A percentile compares a stretch with the other conserved stretches of the same genome.
Conservation (phyloP, 495 filamentous ascomycete genomes). For the Zalerion maritima region DNA sequence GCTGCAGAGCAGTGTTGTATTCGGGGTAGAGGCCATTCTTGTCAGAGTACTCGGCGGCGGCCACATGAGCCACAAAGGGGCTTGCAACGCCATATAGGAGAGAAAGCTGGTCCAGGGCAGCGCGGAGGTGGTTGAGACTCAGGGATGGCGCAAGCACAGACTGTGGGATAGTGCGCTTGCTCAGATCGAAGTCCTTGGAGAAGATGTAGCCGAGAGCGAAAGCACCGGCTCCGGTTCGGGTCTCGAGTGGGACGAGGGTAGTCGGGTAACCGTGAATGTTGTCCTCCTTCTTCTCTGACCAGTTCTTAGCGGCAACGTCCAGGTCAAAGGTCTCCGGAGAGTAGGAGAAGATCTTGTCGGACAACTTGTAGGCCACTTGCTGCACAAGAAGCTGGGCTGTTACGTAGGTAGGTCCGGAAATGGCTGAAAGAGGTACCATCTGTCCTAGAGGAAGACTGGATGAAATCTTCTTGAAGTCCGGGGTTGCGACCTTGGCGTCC, state of each 20-base stretch:
- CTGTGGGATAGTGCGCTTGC: slow-evolving; percentile 84
- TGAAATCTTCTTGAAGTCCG: slow-evolving; percentile 27
- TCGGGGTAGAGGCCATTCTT: slow-evolving; percentile 62
- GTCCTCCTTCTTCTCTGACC: slow-evolving; percentile 47
- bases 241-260: slow-evolving; percentile 65
- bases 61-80: slow-evolving; percentile 83
- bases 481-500: slow-evolving; percentile 13
- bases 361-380: slow-evolving; percentile 85
- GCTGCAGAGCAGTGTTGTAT: slow-evolving; percentile 63
- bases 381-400: slow-evolving; percentile 87
- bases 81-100: slow-evolving; percentile 78
- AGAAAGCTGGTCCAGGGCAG: slow-evolving; percentile 78
- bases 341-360: slow-evolving; percentile 93
- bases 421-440: slow-evolving; percentile 42
- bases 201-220: slow-evolving; percentile 95
- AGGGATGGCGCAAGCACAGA: slow-evolving; percentile 73
- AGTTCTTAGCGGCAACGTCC: slow-evolving; percentile 63
- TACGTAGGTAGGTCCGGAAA: slow-evolving; percentile 78
- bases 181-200: slow-evolving; percentile 82
- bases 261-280: slow-evolving; percentile 76
- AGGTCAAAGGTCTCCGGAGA: slow-evolving; percentile 87
- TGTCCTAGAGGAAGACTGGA: slow-evolving; percentile 50
- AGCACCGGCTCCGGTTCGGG: slow-evolving; percentile 74
- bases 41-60: slow-evolving; percentile 78
- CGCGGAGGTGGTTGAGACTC: slow-evolving; percentile 62